Percentiles rank a stretch among this genome's conserved stretches.
phyloP scores from a whole-genome alignment of 371 early-diverging fungal genomes.

The Gilbertella persicaria region DNA sequence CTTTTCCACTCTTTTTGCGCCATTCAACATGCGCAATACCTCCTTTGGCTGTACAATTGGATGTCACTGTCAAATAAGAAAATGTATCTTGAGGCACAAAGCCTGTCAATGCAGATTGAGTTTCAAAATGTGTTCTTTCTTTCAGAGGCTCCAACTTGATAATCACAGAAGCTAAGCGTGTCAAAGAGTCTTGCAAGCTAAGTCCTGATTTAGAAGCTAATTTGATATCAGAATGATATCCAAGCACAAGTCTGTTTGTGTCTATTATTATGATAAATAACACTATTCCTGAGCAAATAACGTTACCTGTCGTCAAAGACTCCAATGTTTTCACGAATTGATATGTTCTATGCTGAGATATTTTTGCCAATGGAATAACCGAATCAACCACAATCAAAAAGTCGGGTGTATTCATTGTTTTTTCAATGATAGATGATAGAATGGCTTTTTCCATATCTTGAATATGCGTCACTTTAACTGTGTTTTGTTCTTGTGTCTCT shows the following conservation, averaged over 20 bases:
- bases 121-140: constrained; percentile 31
- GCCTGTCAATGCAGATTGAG: constrained; percentile 40
- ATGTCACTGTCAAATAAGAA: constrained; percentile 38
- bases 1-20: constrained; percentile 52
- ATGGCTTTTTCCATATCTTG: constrained; percentile 30
- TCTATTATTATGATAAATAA: constrained; percentile 18
- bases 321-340: constrained; percentile 40
- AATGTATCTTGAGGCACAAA: constrained; percentile 44
- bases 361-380: constrained; percentile 26
- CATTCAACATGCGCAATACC: constrained; percentile 43
- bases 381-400: constrained; percentile 42
- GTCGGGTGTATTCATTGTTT: constrained; percentile 7
- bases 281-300: background rate
- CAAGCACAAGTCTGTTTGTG: constrained; percentile 28
- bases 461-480: background rate
- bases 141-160: constrained; percentile 31
- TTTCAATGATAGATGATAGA: constrained; percentile 22
- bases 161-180: constrained; percentile 37
- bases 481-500: background rate
- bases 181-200: constrained; percentile 26
- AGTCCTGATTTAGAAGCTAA: constrained; percentile 15
- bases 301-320: constrained; percentile 40
- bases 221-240: constrained; percentile 34
- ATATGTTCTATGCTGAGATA: constrained; percentile 38
- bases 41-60: constrained; percentile 31